Evolutionary conservation across 495 filamentous ascomycete genomes (phyloP).

Genomic region (Penicillium coffeae): DNA sequence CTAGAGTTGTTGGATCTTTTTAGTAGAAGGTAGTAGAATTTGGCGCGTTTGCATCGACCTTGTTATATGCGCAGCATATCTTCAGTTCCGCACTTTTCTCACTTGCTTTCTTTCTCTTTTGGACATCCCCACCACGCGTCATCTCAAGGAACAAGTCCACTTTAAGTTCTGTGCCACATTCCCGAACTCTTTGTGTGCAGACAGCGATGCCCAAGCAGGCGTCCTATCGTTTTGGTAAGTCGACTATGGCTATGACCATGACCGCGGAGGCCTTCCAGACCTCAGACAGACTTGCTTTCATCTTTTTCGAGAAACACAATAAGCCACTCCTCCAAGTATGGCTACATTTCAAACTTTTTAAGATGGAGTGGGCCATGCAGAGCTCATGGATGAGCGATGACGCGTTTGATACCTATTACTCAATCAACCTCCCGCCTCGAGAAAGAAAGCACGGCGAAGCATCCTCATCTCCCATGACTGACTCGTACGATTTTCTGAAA

Average conservation of each 20-base stretch:
- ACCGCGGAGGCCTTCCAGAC: neutral
- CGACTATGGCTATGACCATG: neutral
- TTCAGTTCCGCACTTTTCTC: too few relatives aligned
- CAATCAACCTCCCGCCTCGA: too few relatives aligned
- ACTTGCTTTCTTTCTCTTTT: neutral
- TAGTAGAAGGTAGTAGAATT: too few relatives aligned
- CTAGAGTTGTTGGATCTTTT: too few relatives aligned
- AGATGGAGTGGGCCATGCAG: too few relatives aligned
- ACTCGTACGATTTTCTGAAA: neutral
- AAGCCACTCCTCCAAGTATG: too few relatives aligned
- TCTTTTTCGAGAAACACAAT: neutral
- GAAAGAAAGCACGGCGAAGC: too few relatives aligned
- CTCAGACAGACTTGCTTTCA: neutral
- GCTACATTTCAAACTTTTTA: too few relatives aligned
- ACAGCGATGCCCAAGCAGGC: neutral
- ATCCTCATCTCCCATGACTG: neutral
- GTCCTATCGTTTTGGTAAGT: conserved; percentile 22
- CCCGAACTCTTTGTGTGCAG: neutral
- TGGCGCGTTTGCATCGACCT: too few relatives aligned
- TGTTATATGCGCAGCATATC: too few relatives aligned
- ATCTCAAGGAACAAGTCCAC: neutral
- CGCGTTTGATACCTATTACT: too few relatives aligned
- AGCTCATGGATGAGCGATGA: too few relatives aligned
- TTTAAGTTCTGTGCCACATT: neutral
- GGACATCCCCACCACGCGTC: neutral